Evolutionary conservation across 2,329 filamentous ascomycete species (phyloP).

Genomic region (Fusarium liriodendri): DNA sequence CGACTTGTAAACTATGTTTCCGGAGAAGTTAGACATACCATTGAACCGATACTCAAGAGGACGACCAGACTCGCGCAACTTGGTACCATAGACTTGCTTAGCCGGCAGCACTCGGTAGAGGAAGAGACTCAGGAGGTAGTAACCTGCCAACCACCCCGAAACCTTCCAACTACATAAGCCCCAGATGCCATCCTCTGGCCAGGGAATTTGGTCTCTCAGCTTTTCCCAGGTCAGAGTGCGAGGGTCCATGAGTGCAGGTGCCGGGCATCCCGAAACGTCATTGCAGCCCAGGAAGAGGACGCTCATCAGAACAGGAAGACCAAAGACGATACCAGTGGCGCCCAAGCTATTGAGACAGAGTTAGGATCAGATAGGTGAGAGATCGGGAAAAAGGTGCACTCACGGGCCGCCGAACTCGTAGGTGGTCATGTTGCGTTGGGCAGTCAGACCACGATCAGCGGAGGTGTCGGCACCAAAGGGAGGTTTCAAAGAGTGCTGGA

Average conservation of each 20-base stretch:
- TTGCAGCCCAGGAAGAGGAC: conserved; percentile 85
- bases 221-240: conserved; percentile 73
- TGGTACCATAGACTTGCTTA: conserved; percentile 73
- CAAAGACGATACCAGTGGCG: conserved; percentile 78
- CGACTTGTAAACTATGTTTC: no score
- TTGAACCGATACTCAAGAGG: conserved; percentile 84
- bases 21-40: conserved; percentile 53
- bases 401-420: conserved; percentile 52
- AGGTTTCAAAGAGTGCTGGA: neutral
- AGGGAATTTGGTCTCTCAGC: conserved; percentile 80
- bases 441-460: neutral
- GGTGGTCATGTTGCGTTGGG: conserved; percentile 24
- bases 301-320: conserved; percentile 80
- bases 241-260: conserved; percentile 78
- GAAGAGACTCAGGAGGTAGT: conserved; percentile 79
- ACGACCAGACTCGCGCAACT: conserved; percentile 72
- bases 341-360: conserved; percentile 66
- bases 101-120: conserved; percentile 81
- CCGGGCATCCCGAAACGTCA: conserved; percentile 86
- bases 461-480: neutral
- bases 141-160: conserved; percentile 74
- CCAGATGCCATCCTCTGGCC: conserved; percentile 74
- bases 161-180: conserved; percentile 76
- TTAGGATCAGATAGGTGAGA: neutral
- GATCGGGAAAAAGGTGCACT: conserved; percentile 12